phyloP scores from a whole-genome alignment of 176 grass and related monocot genomes.

The Oryza nivara region DNA sequence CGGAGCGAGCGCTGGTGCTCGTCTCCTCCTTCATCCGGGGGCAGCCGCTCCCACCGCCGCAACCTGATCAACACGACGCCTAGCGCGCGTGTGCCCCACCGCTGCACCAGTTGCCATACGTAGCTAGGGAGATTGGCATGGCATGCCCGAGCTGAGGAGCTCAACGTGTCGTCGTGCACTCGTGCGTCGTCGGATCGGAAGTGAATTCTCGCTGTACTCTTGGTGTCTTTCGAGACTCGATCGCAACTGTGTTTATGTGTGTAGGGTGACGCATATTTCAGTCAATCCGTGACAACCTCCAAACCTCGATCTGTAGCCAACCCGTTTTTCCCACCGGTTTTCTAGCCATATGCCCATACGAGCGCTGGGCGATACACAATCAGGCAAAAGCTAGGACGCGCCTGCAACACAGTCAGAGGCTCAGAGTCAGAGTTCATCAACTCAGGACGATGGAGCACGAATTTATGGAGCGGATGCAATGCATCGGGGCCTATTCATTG shows the following conservation, averaged over 20 bases:
- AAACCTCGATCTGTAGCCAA: too few relatives aligned
- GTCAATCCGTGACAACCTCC: too few relatives aligned
- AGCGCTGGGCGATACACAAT: too few relatives aligned
- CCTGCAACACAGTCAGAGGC: too few relatives aligned
- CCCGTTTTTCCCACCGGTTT: too few relatives aligned
- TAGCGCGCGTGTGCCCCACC: background rate
- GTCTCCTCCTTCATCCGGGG: constrained; percentile 49
- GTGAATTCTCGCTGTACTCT: background rate
- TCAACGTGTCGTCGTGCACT: too few relatives aligned
- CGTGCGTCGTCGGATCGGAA: background rate
- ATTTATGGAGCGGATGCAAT: background rate
- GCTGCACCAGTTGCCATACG: background rate
- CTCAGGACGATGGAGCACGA: background rate
- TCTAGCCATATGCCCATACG: too few relatives aligned
- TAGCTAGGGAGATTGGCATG: background rate
- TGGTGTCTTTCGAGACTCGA: background rate
- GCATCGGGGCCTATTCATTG: background rate
- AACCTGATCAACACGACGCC: background rate
- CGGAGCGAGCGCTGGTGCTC: constrained; percentile 43
- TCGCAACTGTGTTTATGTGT: background rate
- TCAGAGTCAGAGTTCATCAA: too few relatives aligned
- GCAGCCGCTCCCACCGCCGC: constrained; percentile 29
- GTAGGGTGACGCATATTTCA: too few relatives aligned
- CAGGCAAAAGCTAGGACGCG: too few relatives aligned
- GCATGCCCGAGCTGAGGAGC: background rate